These are phyloP conservation scores for Blastobotrys capitulatus DNA, from an alignment of 1,139 yeast species.

Conservation along the genomic window DNA sequence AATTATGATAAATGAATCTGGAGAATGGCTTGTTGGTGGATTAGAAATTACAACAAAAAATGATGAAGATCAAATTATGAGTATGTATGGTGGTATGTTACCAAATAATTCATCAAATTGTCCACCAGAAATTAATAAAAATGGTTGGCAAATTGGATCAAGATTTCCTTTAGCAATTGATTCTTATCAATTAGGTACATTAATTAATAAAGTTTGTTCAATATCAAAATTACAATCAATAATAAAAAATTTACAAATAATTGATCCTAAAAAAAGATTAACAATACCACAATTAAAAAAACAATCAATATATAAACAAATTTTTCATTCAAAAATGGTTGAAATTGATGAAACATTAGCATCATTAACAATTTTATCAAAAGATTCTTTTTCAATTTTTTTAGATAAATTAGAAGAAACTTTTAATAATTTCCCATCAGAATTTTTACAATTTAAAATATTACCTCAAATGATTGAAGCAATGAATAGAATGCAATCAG, in stretches of 20 bases:
- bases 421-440: conserved; percentile 45
- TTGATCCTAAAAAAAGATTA: conserved; percentile 36
- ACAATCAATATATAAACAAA: conserved; percentile 19
- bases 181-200: conserved; percentile 55
- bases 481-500: conserved; percentile 13
- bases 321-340: conserved; percentile 45
- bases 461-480: conserved; percentile 57
- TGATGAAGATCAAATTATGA: conserved; percentile 24
- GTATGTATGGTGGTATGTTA: conserved; percentile 29
- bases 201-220: conserved; percentile 49
- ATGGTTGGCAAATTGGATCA: conserved; percentile 43
- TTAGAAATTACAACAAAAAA: conserved; percentile 57
- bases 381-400: conserved; percentile 48
- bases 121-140: conserved; percentile 42
- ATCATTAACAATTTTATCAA: conserved; percentile 47
- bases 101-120: conserved; percentile 34
- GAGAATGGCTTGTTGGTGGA: conserved; percentile 86
- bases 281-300: conserved; percentile 47
- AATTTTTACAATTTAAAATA: conserved; percentile 56
- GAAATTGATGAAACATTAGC: conserved; percentile 45
- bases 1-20: conserved; percentile 58
- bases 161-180: conserved; percentile 40
- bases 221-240: conserved; percentile 22
- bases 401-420: conserved; percentile 42
- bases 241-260: conserved; percentile 24